Evolutionary conservation across 164 flowering plant genomes (phyloP).

Genomic region (Stephania yunnanensis): DNA sequence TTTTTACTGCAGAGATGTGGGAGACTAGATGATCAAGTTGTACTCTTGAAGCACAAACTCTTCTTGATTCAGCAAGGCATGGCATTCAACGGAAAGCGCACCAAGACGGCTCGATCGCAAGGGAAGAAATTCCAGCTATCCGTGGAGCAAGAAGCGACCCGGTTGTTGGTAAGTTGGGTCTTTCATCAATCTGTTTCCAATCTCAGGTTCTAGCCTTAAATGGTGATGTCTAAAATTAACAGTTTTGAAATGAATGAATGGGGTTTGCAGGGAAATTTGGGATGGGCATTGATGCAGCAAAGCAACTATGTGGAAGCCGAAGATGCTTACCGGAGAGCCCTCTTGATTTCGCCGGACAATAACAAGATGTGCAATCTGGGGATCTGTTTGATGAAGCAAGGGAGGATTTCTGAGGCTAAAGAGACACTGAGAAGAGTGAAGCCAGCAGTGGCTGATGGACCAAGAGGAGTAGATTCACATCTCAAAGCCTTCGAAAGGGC

Average conservation of each 20-base stretch:
- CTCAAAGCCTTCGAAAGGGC: conserved; percentile 97
- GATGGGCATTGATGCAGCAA: conserved; percentile 99
- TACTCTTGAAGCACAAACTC: conserved; percentile 75
- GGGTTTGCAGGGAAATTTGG: conserved; percentile 79
- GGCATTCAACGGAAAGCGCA: conserved; percentile 98
- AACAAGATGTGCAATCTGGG: conserved; percentile 99
- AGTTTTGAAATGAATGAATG: background rate
- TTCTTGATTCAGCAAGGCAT: conserved; percentile 83
- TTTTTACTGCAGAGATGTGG: conserved; percentile 74
- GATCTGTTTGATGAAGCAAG: conserved; percentile 97
- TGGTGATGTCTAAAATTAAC: background rate
- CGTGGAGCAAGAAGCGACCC: conserved; percentile 92
- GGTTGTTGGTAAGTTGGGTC: conserved; percentile 55
- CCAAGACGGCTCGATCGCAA: conserved; percentile 94
- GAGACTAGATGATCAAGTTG: conserved; percentile 87
- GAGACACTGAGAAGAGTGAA: conserved; percentile 70
- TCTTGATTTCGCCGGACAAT: conserved; percentile 70
- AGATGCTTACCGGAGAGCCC: conserved; percentile 80
- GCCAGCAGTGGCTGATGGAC: conserved; percentile 77
- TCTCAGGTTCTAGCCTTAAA: background rate
- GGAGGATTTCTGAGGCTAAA: conserved; percentile 74
- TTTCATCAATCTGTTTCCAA: background rate
- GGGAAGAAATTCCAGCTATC: conserved; percentile 98
- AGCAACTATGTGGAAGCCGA: conserved; percentile 86
- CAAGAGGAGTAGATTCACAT: conserved; percentile 90